Percentiles rank a stretch among this genome's conserved stretches.
phyloP scores from a whole-genome alignment of 805 yeast genomes.

The Ogataea nonfermentans region DNA sequence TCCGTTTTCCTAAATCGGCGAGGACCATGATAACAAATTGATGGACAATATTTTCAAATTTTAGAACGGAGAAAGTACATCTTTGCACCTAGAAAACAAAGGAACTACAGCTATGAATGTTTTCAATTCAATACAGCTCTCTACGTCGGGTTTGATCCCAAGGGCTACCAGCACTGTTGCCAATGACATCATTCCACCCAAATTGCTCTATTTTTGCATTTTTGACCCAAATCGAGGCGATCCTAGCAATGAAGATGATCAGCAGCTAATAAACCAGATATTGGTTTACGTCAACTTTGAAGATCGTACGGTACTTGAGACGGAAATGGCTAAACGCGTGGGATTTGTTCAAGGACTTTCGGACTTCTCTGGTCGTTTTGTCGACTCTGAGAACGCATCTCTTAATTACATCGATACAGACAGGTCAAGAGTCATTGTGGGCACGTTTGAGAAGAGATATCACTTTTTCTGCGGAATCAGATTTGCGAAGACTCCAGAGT shows the following conservation, averaged over 20 bases:
- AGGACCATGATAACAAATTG: conserved; percentile 54
- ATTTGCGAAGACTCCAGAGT: conserved; percentile 16
- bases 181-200: conserved; percentile 11
- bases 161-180: neutral
- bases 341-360: conserved; percentile 31
- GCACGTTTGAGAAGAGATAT: conserved; percentile 31
- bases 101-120: conserved; percentile 18
- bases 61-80: conserved; percentile 1
- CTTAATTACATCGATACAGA: conserved; percentile 33
- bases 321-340: conserved; percentile 23
- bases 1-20: conserved; percentile 75
- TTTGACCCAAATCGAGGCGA: conserved; percentile 20
- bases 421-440: conserved; percentile 32
- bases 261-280: conserved; percentile 24
- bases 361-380: conserved; percentile 28
- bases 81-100: conserved; percentile 4
- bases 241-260: conserved; percentile 22
- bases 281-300: conserved; percentile 26
- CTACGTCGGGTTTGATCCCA: conserved; percentile 18
- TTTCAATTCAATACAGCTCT: conserved; percentile 21
- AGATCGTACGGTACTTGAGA: conserved; percentile 17
- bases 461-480: conserved; percentile 34
- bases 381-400: neutral
- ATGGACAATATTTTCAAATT: conserved; percentile 8
- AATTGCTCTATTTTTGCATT: conserved; percentile 24